Percentiles rank a stretch among this genome's conserved stretches.
Conservation (phyloP, 2,329 filamentous ascomycete species). For the Ceratocystis papillata region DNA sequence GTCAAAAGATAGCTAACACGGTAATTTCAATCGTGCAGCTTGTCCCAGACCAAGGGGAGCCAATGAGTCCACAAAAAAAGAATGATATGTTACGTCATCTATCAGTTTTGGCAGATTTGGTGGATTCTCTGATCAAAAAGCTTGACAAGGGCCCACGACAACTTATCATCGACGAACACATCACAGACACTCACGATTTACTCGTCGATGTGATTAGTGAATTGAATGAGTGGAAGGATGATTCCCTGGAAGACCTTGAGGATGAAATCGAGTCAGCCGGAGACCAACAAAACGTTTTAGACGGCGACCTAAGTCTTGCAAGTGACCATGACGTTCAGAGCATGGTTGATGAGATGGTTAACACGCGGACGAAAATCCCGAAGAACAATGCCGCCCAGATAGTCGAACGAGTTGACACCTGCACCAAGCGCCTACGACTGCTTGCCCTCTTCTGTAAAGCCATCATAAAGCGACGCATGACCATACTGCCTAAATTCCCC, state of each 20-base stretch:
- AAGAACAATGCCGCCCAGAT: slow-evolving; percentile 53
- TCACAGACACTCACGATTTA: background rate
- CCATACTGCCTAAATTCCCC: slow-evolving; percentile 41
- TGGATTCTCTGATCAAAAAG: background rate
- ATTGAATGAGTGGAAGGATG: slow-evolving; percentile 13
- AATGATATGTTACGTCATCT: background rate
- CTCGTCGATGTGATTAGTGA: slow-evolving; percentile 14
- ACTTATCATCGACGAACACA: background rate
- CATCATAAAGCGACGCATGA: slow-evolving; percentile 57
- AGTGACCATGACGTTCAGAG: slow-evolving; percentile 38
- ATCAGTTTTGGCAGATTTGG: background rate
- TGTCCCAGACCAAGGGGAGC: slow-evolving; percentile 28
- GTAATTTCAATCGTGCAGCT: too few relatives aligned
- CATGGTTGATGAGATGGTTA: slow-evolving; percentile 59
- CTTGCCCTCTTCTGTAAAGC: slow-evolving; percentile 59
- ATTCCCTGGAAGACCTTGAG: slow-evolving; percentile 33
- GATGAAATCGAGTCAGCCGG: slow-evolving; percentile 44
- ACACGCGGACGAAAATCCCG: slow-evolving; percentile 49
- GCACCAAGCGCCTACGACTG: slow-evolving; percentile 55
- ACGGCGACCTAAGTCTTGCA: slow-evolving; percentile 33
- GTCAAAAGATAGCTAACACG: too few relatives aligned
- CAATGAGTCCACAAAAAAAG: background rate
- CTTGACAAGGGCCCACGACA: background rate
- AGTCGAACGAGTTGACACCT: slow-evolving; percentile 52
- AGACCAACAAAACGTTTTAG: slow-evolving; percentile 37